These are phyloP conservation scores for Hypericum perforatum DNA, from an alignment of 345 rosid genomes.

Conservation along the genomic window DNA sequence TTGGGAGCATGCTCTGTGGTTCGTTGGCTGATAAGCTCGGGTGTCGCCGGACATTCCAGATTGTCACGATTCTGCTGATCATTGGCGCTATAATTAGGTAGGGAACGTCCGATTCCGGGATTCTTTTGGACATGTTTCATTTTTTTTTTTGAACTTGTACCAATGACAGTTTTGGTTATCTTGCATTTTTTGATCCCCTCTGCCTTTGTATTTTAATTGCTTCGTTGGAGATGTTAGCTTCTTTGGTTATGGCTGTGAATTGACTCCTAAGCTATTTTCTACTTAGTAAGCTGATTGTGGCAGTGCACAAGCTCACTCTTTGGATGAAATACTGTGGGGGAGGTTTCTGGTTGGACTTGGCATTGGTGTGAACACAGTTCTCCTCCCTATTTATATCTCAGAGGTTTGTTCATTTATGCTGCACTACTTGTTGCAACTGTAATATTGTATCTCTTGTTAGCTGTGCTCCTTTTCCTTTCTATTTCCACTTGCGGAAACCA, in stretches of 20 bases:
- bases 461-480: not conserved
- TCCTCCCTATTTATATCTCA: conserved; percentile 67
- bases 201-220: too few relatives aligned
- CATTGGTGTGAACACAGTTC: conserved; percentile 66
- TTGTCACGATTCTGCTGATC: too few relatives aligned
- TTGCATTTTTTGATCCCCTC: not conserved
- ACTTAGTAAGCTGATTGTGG: conserved; percentile 5
- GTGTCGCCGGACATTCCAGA: too few relatives aligned
- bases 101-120: conserved; percentile 14
- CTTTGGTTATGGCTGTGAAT: too few relatives aligned
- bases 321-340: conserved; percentile 62
- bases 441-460: not conserved
- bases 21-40: too few relatives aligned
- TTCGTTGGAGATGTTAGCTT: too few relatives aligned
- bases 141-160: not conserved
- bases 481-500: too few relatives aligned
- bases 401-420: conserved; percentile 35
- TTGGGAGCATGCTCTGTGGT: too few relatives aligned
- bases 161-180: not conserved
- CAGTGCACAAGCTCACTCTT: conserved; percentile 77
- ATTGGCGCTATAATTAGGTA: too few relatives aligned
- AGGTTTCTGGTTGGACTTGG: conserved; percentile 84
- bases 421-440: not conserved
- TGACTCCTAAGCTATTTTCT: too few relatives aligned
- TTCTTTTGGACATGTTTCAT: not conserved